Base-by-base conservation (phyloP, 805 yeast genomes). In the Soucietia sequanensis region DNA sequence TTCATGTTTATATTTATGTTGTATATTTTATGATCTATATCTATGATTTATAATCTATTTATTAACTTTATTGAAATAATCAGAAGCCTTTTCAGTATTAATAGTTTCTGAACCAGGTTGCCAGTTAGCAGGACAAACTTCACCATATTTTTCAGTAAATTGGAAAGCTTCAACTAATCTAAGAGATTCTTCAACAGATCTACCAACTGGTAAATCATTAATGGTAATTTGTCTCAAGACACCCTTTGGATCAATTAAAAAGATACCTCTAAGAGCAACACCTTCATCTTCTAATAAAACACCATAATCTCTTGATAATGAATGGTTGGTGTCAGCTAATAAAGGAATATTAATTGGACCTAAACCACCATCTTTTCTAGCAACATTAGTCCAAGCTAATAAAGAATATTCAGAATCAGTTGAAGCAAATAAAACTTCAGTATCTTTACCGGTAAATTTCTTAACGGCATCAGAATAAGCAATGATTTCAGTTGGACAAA, bases 111-210 rank as follows among this genome's bases (percentile, higher is more conserved):
- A 66, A 74, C 99, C 99, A 47, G 66, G 67, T 48, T 60, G 65
- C 99, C 99, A 91, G 95, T 91, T 93, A 65, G 98, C 97, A 59
- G 99, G 99, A 76, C 97, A 90, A 52, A 91, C 99, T 76, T 95
- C 96, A 75, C 99, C 99, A 81, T 93, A 76, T 77, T 87, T 85
- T 70, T 90, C 98, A 58, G 96, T 86, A 90, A 95, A 93, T 77
- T 91, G 96, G 96, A 93, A 93, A 54, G 97, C 99, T 67, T 93
- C 98, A 47, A 93, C 79, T 63, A 93, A 80, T 83, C 99, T 90
- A 63, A 88, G 77, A 50, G 97, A 84, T 80, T 93, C 99, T 50
- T 90, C 97, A 52, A 93, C 99, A 60, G 86, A 84, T 80, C 99
- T 89, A 68, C 99, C 99, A 53, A 93, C 99, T 68, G 99, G 96